These are phyloP conservation scores for Macrophomina phaseolina DNA, from an alignment of 2,329 filamentous ascomycete species.

Conservation along the genomic window DNA sequence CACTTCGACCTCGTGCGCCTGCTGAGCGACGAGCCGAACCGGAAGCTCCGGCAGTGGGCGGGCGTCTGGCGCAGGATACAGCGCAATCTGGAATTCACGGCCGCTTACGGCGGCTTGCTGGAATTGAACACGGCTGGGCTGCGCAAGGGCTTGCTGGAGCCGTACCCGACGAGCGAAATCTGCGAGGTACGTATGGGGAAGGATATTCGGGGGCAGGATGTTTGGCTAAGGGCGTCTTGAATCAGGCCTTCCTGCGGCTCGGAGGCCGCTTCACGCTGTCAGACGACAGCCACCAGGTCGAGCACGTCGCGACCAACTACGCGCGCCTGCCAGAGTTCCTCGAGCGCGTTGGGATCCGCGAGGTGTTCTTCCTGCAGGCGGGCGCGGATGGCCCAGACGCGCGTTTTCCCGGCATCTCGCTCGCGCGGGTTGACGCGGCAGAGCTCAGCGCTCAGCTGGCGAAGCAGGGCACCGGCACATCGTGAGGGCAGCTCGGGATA, in stretches of 20 bases:
- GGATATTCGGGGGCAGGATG: constrained; percentile 13
- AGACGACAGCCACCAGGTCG: constrained; percentile 91
- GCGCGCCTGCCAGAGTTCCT: constrained; percentile 72
- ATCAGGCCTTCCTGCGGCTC: constrained; percentile 71
- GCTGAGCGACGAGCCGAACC: constrained; percentile 71
- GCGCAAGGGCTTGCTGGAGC: constrained; percentile 87
- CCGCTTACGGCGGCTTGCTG: constrained; percentile 77
- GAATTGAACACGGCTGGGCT: constrained; percentile 89
- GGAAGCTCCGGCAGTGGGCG: constrained; percentile 63
- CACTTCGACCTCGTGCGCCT: constrained; percentile 94
- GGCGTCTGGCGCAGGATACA: constrained; percentile 75
- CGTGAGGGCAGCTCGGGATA: constrained; percentile 3
- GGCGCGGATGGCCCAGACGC: constrained; percentile 33
- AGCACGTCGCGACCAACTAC: constrained; percentile 89
- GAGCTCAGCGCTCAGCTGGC: neutral
- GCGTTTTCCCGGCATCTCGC: constrained; percentile 41
- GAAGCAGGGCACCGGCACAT: neutral
- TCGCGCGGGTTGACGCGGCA: neutral
- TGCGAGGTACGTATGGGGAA: constrained; percentile 65
- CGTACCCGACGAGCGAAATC: constrained; percentile 82
- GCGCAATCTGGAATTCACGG: constrained; percentile 75
- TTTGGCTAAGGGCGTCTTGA: constrained; percentile 30
- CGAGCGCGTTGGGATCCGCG: constrained; percentile 66
- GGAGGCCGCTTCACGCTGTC: constrained; percentile 87
- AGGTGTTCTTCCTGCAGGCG: constrained; percentile 53